These are phyloP conservation scores for Ganoderma multipileum DNA, from an alignment of 1,284 basidiomycete species.

Conservation along the genomic window DNA sequence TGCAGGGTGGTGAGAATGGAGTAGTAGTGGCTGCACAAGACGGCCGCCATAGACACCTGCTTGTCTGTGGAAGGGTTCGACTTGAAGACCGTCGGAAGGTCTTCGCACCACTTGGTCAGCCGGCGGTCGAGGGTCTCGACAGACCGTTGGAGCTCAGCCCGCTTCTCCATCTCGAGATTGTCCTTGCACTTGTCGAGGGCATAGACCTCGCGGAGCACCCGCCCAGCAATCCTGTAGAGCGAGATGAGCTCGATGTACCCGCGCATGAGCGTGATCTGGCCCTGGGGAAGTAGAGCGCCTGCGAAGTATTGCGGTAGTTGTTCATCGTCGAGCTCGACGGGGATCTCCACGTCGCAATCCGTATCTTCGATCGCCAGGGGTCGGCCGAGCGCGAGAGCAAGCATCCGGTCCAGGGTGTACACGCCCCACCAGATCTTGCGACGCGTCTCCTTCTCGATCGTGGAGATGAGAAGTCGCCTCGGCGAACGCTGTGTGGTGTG, in stretches of 20 bases:
- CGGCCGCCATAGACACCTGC: constrained; percentile 87
- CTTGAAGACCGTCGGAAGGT: constrained; percentile 76
- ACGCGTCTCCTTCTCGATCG: constrained; percentile 87
- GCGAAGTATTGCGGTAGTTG: constrained; percentile 74
- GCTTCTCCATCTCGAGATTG: constrained; percentile 74
- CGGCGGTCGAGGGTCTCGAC: constrained; percentile 82
- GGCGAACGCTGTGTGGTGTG: constrained; percentile 72
- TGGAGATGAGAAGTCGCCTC: constrained; percentile 68
- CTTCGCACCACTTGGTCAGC: constrained; percentile 83
- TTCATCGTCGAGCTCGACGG: constrained; percentile 83
- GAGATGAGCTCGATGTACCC: constrained; percentile 79
- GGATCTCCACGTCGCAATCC: constrained; percentile 84
- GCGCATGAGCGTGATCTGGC: constrained; percentile 75
- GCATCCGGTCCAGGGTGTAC: constrained; percentile 88
- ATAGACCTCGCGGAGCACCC: constrained; percentile 84
- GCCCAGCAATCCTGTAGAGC: constrained; percentile 84
- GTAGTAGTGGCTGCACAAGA: constrained; percentile 90
- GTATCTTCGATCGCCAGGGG: constrained; percentile 81
- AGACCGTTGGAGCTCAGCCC: constrained; percentile 71
- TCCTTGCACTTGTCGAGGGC: constrained; percentile 79
- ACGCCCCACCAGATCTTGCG: constrained; percentile 92
- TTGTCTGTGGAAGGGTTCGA: constrained; percentile 73
- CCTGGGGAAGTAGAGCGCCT: constrained; percentile 60
- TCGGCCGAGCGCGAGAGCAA: constrained; percentile 85
- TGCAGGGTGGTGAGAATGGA: constrained; percentile 88